Conservation (phyloP, 805 yeast genomes). For the Metschnikowia lachancei region DNA sequence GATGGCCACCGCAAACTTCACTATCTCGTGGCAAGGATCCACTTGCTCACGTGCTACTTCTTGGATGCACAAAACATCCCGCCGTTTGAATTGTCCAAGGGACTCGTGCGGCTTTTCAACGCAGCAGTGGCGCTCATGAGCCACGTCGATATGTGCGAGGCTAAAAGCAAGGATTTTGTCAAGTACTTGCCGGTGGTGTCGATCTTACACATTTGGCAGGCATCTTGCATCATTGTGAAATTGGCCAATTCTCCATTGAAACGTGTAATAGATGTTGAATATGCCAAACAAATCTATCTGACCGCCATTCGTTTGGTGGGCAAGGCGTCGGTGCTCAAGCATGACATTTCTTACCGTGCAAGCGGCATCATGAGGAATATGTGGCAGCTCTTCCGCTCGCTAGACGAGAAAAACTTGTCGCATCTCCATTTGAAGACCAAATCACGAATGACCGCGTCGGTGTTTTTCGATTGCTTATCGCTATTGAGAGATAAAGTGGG, state of each 20-base stretch:
- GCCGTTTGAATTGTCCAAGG: slow-evolving; percentile 62
- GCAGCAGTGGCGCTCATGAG: slow-evolving; percentile 70
- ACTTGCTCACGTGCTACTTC: slow-evolving; percentile 76
- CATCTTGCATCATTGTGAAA: slow-evolving; percentile 79
- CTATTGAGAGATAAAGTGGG: slow-evolving; percentile 84
- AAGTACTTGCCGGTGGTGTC: slow-evolving; percentile 81
- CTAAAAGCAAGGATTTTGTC: slow-evolving; percentile 59
- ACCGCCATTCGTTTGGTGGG: slow-evolving; percentile 65
- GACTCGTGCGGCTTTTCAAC: slow-evolving; percentile 73
- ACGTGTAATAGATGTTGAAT: slow-evolving; percentile 60
- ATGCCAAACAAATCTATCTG: slow-evolving; percentile 69
- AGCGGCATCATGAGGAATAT: slow-evolving; percentile 91
- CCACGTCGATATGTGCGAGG: slow-evolving; percentile 63
- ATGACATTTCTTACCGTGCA: slow-evolving; percentile 89
- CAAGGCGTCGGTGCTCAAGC: slow-evolving; percentile 81
- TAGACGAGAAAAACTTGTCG: slow-evolving; percentile 52
- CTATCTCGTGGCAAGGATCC: slow-evolving; percentile 73
- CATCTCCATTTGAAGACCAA: slow-evolving; percentile 55
- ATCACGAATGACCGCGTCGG: slow-evolving; percentile 88
- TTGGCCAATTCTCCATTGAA: slow-evolving; percentile 73
- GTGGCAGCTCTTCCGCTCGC: slow-evolving; percentile 80
- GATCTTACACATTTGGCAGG: slow-evolving; percentile 85
- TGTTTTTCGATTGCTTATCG: slow-evolving; percentile 88
- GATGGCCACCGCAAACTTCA: slow-evolving; percentile 73
- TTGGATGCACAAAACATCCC: slow-evolving; percentile 57